Evolutionary conservation across 2,329 filamentous ascomycete genomes (phyloP), one percentile per base, ranked within the genome.

Genomic region (Ceratocystis ficicola): DNA sequence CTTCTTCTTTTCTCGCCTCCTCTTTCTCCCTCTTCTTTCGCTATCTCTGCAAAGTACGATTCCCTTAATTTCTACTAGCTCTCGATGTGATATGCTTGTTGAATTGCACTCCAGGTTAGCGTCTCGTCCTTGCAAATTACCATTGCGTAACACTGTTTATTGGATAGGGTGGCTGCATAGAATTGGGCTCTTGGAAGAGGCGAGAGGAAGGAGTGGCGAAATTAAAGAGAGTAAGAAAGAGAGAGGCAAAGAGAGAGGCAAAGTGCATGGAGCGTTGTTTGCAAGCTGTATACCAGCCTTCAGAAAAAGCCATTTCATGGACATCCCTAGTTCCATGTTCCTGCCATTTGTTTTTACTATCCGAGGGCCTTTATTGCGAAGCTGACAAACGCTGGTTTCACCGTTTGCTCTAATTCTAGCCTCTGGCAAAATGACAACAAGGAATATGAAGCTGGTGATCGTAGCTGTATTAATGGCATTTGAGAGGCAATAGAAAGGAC

Each of bases 131-230:
- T 28, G n/a, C 52, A 15, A 30, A 57, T 28, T 28, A 22, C 22
- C 52, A 57, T 57, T 57, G 52, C 52, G 52, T 57, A 57, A 57
- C 52, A 57, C 52, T 17, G 52, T 22, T 22, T 22, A 20, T 50
- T 57, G 22, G 22, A 15, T 15, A 17, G 52, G 52, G 30, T 57
- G 30, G 52, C 52, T 30, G 52, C 52, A 57, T 30, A 30, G 22
- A 28, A 17, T 15, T 57, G 52, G 25, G 22, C 20, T 15, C 20
- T 20, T 15, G 50, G n/a, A 25, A 22, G 52, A 55, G 20, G 52
- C 15, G 25, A 12, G 52, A 30, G 52, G 22, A 28, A 22, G 36
- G 10, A 10, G 36, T 41, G 36, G 36, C 36, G 36, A 41, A 50
- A n/a, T 50, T n/a, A 50, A 50, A 8, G n/a, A 22, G 46, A 50